Conservation (phyloP, 2,329 filamentous ascomycete genomes). For the Diaporthe caulivora region DNA sequence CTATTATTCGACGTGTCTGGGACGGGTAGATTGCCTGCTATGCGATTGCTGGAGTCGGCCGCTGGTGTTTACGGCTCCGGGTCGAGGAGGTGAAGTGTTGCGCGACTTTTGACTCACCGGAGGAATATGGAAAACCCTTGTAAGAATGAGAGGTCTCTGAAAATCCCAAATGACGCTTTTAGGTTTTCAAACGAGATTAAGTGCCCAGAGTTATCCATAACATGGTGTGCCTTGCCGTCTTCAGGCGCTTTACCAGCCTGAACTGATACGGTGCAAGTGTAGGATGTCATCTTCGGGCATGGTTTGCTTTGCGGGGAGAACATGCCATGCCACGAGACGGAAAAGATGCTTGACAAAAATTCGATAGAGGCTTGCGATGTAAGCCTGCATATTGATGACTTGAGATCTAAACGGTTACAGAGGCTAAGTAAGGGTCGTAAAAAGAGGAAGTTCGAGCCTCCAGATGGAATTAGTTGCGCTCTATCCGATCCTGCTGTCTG, state of each 20-base stretch:
- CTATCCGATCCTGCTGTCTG: too few relatives aligned
- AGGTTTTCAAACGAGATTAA: conserved; percentile 6
- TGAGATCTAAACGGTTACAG: too few relatives aligned
- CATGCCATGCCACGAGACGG: background rate
- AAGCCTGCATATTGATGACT: background rate
- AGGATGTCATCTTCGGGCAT: background rate
- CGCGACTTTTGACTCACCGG: background rate
- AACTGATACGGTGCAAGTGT: conserved; percentile 5
- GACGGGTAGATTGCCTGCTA: background rate
- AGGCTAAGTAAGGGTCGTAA: too few relatives aligned
- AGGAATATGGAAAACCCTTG: background rate
- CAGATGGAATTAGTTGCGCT: too few relatives aligned
- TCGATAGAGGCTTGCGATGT: background rate
- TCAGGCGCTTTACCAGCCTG: background rate
- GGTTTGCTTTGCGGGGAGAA: too few relatives aligned
- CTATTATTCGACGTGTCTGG: background rate
- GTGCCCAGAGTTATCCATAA: background rate
- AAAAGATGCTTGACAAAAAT: background rate
- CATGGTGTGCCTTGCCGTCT: conserved; percentile 7
- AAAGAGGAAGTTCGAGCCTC: background rate
- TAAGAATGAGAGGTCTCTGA: background rate
- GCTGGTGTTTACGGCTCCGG: background rate
- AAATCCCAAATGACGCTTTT: background rate
- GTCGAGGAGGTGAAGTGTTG: background rate
- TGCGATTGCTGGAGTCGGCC: background rate